These are phyloP conservation scores for Globisporangium canariense DNA, from an alignment of 352 stramenopile species.

Conservation along the genomic window DNA sequence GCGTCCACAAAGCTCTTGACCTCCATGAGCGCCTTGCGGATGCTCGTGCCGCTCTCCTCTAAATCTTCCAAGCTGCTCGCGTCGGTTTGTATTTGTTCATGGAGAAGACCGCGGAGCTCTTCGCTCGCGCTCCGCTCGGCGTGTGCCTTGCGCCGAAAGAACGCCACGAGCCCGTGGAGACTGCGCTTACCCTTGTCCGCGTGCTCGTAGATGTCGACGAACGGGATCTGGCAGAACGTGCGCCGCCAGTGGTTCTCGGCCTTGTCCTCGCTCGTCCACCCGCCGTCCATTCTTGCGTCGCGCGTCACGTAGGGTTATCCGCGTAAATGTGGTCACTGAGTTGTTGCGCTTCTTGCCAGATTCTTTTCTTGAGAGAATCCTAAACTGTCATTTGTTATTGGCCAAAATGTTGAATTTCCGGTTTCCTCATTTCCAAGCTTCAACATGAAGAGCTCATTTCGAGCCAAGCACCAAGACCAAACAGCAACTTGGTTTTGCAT, in stretches of 20 bases:
- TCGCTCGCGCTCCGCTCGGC: conserved; percentile 58
- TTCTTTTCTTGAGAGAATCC: not conserved
- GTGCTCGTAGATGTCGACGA: conserved; percentile 75
- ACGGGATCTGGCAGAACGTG: conserved; percentile 86
- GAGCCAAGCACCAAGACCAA: not conserved
- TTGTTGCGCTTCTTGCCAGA: not conserved
- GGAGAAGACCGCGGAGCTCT: conserved; percentile 53
- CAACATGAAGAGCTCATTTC: not conserved
- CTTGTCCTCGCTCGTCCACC: conserved; percentile 44
- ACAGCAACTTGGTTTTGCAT: not conserved
- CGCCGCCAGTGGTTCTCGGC: conserved; percentile 82
- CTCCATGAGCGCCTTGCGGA: conserved; percentile 57
- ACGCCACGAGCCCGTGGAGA: conserved; percentile 64
- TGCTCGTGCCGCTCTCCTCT: conserved; percentile 65
- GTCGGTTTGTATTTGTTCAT: conserved; percentile 17
- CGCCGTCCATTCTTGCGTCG: conserved; percentile 20
- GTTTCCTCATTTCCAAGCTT: not conserved
- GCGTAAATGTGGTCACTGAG: too few relatives aligned
- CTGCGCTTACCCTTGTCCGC: conserved; percentile 74
- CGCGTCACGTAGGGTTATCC: not conserved
- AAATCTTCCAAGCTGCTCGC: conserved; percentile 43
- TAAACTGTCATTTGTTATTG: not conserved
- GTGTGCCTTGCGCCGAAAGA: conserved; percentile 66
- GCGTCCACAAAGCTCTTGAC: conserved; percentile 61
- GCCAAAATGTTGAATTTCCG: not conserved